These are phyloP conservation scores for Xerocomus nothofagi DNA, from an alignment of 1,284 basidiomycete genomes.

Conservation along the genomic window DNA sequence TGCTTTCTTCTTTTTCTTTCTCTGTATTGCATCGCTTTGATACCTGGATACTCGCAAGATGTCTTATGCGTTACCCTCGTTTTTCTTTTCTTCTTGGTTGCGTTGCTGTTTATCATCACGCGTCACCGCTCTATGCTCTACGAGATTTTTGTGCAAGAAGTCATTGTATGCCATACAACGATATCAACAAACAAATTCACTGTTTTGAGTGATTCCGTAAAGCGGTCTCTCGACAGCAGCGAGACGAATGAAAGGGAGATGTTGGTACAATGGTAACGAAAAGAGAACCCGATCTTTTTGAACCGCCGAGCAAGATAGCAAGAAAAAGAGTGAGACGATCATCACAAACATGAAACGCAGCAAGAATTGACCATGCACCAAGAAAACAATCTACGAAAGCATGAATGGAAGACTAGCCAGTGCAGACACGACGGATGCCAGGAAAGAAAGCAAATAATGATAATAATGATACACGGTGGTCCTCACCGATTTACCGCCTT, in stretches of 20 bases:
- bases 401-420: neutral
- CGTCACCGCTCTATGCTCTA: neutral
- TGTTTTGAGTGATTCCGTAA: too few relatives aligned
- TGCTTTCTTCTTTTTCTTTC: neutral
- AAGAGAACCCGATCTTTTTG: neutral
- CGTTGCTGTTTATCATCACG: neutral
- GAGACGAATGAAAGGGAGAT: neutral
- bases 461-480: neutral
- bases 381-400: conserved; percentile 3
- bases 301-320: neutral
- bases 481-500: conserved; percentile 10
- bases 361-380: conserved; percentile 3
- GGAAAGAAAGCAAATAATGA: neutral
- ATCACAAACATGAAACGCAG: conserved; percentile 1
- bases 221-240: neutral
- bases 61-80: neutral
- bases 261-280: too few relatives aligned
- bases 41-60: conserved; percentile 5
- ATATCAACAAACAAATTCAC: neutral
- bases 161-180: neutral
- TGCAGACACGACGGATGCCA: neutral
- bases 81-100: neutral
- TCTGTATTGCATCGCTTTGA: neutral
- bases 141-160: neutral
- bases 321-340: neutral